Percentiles rank a stretch among this genome's conserved stretches.
Conservation (phyloP, 225 moss, liverwort and hornwort species). For the Ulota crispa region DNA sequence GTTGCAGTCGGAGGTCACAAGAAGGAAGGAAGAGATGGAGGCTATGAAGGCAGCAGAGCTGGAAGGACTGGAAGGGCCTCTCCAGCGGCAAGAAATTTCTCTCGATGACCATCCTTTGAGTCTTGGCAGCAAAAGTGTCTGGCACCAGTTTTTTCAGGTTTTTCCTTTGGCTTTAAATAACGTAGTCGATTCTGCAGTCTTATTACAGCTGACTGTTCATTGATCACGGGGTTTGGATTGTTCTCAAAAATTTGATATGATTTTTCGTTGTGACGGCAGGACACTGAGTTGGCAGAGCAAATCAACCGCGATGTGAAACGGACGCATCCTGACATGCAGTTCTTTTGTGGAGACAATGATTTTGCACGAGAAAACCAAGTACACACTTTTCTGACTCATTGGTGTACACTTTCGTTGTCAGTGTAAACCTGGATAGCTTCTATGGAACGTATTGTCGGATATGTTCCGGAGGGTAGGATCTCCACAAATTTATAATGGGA, state of each 20-base stretch:
- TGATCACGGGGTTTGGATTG: background rate
- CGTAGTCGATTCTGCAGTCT: background rate
- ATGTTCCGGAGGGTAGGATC: background rate
- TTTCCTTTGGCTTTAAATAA: background rate
- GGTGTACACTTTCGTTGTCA: background rate
- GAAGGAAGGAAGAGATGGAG: constrained; percentile 70
- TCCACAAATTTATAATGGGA: background rate
- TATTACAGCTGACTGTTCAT: background rate
- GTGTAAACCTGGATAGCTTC: background rate
- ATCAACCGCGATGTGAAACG: constrained; percentile 87
- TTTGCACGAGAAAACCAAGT: constrained; percentile 85
- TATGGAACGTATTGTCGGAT: background rate
- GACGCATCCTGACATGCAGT: constrained; percentile 90
- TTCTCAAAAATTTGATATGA: background rate
- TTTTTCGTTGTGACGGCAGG: constrained; percentile 42
- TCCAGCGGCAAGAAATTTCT: constrained; percentile 74
- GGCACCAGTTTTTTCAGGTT: constrained; percentile 92
- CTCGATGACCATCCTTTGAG: constrained; percentile 87
- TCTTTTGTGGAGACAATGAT: constrained; percentile 73
- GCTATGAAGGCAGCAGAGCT: constrained; percentile 69
- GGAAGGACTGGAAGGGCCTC: constrained; percentile 64
- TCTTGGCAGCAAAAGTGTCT: constrained; percentile 78
- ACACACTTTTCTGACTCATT: background rate
- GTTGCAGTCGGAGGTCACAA: constrained; percentile 77
- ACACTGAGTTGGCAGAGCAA: constrained; percentile 82